Percentiles rank a stretch among this genome's conserved stretches.
phyloP scores from a whole-genome alignment of 1,284 basidiomycete species.

The Cutaneotrichosporon sp. region DNA sequence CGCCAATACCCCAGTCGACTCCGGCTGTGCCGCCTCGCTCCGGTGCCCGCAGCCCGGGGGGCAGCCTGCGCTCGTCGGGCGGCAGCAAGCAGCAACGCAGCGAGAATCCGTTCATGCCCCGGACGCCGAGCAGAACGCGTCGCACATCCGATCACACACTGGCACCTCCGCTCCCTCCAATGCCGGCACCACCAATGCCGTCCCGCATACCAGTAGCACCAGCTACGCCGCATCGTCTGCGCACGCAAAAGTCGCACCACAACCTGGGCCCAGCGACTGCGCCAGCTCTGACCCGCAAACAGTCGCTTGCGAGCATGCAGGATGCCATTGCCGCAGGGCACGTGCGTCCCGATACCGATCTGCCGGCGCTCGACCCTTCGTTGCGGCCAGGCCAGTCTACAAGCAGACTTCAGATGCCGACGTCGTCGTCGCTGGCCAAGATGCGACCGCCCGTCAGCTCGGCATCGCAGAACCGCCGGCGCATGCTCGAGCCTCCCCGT shows the following conservation, averaged over 20 bases:
- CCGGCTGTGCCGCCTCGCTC: not conserved
- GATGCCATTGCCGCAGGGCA: constrained; percentile 29
- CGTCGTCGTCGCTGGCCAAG: constrained; percentile 61
- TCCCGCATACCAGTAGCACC: not conserved
- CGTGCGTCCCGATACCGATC: constrained; percentile 12
- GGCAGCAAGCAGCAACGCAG: not conserved
- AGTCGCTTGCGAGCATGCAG: constrained; percentile 39
- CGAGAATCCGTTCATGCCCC: constrained; percentile 2
- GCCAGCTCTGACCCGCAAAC: constrained; percentile 35
- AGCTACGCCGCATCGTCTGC: constrained; percentile 27
- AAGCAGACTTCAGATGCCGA: constrained; percentile 74
- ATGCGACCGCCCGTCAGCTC: constrained; percentile 59
- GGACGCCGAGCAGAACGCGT: not conserved
- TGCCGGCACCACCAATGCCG: not conserved
- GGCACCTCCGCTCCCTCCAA: constrained; percentile 14
- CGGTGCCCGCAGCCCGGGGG: not conserved
- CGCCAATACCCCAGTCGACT: not conserved
- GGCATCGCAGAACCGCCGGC: not conserved
- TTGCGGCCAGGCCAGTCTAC: not conserved
- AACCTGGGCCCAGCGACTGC: constrained; percentile 25
- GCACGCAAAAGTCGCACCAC: constrained; percentile 43
- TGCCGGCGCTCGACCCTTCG: constrained; percentile 6
- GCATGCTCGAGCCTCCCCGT: constrained; percentile 61
- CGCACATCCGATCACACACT: constrained; percentile 1
- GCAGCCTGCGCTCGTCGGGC: constrained; percentile 1